A percentile compares a stretch with the other conserved stretches of the same genome.
Conservation (phyloP, 1,284 basidiomycete genomes). For the Apiotrichum akiyoshidainum region DNA sequence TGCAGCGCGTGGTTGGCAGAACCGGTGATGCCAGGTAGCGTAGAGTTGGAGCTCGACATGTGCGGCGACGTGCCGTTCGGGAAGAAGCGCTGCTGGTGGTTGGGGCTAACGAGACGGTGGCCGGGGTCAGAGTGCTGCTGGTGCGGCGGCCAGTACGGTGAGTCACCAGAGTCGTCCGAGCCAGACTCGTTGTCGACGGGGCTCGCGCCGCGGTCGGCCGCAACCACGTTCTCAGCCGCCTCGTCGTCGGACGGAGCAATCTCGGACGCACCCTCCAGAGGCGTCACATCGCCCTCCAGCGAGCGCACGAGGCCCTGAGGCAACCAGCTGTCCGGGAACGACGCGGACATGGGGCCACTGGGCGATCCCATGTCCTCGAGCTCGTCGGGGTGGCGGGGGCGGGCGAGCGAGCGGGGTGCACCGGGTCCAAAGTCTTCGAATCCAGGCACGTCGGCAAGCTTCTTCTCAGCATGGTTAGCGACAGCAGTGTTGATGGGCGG, state of each 20-base stretch:
- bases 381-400: slow-evolving; percentile 6
- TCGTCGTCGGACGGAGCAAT: slow-evolving; percentile 10
- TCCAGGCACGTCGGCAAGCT: slow-evolving; percentile 21
- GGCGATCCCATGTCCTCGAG: slow-evolving; percentile 46
- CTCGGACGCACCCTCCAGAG: slow-evolving; percentile 28
- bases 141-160: slow-evolving; percentile 13
- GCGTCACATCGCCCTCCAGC: slow-evolving; percentile 47
- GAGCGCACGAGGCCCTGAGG: slow-evolving; percentile 51
- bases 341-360: slow-evolving; percentile 44
- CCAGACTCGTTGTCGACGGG: slow-evolving; percentile 22
- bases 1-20: slow-evolving; percentile 15
- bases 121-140: slow-evolving; percentile 4
- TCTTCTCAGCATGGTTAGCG: slow-evolving; percentile 8
- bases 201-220: too few relatives aligned
- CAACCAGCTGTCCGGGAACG: slow-evolving; percentile 48
- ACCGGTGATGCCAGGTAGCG: slow-evolving; percentile 1
- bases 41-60: slow-evolving; percentile 10
- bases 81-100: slow-evolving; percentile 8
- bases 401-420: slow-evolving; percentile 17
- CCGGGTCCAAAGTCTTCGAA: slow-evolving; percentile 52
- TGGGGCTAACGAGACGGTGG: slow-evolving; percentile 8
- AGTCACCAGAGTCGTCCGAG: slow-evolving; percentile 33
- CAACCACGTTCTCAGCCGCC: not conserved
- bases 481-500: not conserved
- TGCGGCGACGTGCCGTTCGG: slow-evolving; percentile 6